Percentiles rank a stretch among this genome's conserved stretches.
Conservation (phyloP, 495 filamentous ascomycete genomes). For the Hypoxylon fragiforme region DNA sequence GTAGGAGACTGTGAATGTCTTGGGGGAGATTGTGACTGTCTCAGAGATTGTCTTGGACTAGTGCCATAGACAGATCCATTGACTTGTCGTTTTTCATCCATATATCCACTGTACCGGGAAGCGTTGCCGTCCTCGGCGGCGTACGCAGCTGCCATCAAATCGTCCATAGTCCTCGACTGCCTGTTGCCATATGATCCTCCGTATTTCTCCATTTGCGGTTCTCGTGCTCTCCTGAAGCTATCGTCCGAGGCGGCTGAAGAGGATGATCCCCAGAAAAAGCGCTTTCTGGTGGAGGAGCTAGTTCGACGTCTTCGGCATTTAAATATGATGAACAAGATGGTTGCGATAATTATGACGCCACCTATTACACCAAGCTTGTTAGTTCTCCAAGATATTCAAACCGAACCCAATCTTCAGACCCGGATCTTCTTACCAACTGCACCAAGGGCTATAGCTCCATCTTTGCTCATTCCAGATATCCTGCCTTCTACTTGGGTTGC, state of each 20-base stretch:
- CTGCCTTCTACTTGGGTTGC: constrained; percentile 1
- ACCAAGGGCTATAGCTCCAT: constrained; percentile 23
- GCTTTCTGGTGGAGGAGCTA: not conserved
- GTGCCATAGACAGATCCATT: not conserved
- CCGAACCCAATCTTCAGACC: not conserved
- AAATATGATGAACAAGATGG: constrained; percentile 18
- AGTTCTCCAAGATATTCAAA: not conserved
- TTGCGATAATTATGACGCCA: constrained; percentile 9
- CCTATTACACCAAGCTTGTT: constrained; percentile 7
- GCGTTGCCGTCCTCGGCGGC: constrained; percentile 38
- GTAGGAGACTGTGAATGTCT: too few relatives aligned
- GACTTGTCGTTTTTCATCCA: constrained; percentile 14
- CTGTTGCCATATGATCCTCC: constrained; percentile 8
- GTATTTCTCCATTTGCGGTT: not conserved
- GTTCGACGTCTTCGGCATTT: constrained; percentile 14
- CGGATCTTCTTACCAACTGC: constrained; percentile 22
- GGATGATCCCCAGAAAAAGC: not conserved
- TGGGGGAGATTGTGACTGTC: too few relatives aligned
- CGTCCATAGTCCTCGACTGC: constrained; percentile 38
- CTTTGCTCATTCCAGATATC: constrained; percentile 9
- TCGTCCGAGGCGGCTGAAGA: too few relatives aligned
- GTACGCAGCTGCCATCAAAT: constrained; percentile 39
- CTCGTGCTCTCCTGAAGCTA: constrained; percentile 10
- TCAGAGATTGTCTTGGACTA: not conserved
- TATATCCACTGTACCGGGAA: constrained; percentile 15